phyloP scores from a whole-genome alignment of 805 yeast genomes.

The Lipomyces mesembrius region DNA sequence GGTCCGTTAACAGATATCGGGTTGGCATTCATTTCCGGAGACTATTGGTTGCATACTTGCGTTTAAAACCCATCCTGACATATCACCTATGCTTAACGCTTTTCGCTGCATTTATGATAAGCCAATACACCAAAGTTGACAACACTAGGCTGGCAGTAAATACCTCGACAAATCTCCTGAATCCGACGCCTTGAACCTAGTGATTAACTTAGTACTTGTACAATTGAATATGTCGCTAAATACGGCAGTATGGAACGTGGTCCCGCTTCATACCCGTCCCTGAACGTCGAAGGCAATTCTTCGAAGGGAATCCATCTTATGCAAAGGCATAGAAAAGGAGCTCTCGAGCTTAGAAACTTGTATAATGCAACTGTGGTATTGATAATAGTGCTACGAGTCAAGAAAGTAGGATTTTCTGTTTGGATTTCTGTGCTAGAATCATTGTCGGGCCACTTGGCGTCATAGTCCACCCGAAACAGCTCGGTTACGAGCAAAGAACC shows the following conservation, averaged over 20 bases:
- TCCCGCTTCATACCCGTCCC: conserved; percentile 4
- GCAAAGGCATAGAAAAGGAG: too few species aligned
- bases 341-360: too few species aligned
- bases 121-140: too few species aligned
- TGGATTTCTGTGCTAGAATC: too few species aligned
- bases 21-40: not conserved
- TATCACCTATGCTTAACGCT: conserved; percentile 10
- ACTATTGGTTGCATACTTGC: conserved; percentile 16
- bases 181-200: conserved; percentile 32
- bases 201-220: not conserved
- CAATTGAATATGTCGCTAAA: not conserved
- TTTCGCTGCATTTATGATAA: conserved; percentile 7
- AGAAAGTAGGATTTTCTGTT: too few species aligned
- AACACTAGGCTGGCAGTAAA: not conserved
- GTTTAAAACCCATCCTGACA: conserved; percentile 25
- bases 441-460: too few species aligned
- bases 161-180: conserved; percentile 27
- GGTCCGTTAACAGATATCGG: not conserved
- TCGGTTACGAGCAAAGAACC: too few species aligned
- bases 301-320: too few species aligned
- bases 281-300: conserved; percentile 7
- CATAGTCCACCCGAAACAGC: too few species aligned
- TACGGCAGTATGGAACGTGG: not conserved
- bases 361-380: too few species aligned
- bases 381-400: too few species aligned